Base-by-base conservation (phyloP, 2,329 filamentous ascomycete species). In the Aspergillus sp. region DNA sequence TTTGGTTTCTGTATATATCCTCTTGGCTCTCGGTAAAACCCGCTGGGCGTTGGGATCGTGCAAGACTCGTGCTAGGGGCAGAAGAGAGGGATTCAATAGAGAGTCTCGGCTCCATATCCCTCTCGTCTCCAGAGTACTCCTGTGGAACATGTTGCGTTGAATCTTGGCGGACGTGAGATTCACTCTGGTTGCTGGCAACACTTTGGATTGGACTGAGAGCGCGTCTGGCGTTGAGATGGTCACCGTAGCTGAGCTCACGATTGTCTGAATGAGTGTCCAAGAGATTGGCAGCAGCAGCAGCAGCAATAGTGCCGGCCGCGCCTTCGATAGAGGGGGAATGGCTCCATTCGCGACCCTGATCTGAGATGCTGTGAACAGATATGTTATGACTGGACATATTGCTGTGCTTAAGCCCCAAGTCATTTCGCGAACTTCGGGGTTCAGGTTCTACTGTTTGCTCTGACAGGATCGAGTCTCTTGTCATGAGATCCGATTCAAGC, bases 171-270 rank as follows among this genome's bases (percentile, higher is more conserved):
- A 87, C 83, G 66, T 81, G 87, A 53, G 86, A 86, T 47, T 86
- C 85, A 66, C 92, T 87, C 4, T 86, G 88, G 67, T 92, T 93
- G 61, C 93, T 95, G 11, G 91, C 93, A 15, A 96, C 90, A 67
- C 93, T 97, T 65, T 95, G 93, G 59, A 96, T 93, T 0, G 93
- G 93, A 70, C 93, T 97, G 49, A 96, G 77, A 11, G 87, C 88
- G 42, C 90, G 88, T 52, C 85, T 83, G 64, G 89, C 85, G 11
- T 41, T 51, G 15, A 86, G 82, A 65, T 87, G 83, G 61, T 90
- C 88, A 45, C 68, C 62, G 51, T 79, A 77, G 22, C 78, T 80
- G 41, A 80, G 77, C 3, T 79, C 76, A 55, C 83, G 81, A 60
- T 82, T 80, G 17, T 80, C 81, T 8, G 81, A 75, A 46, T 73